phyloP scores from a whole-genome alignment of 768 basidiomycete species.

The Termitomyces sp. region DNA sequence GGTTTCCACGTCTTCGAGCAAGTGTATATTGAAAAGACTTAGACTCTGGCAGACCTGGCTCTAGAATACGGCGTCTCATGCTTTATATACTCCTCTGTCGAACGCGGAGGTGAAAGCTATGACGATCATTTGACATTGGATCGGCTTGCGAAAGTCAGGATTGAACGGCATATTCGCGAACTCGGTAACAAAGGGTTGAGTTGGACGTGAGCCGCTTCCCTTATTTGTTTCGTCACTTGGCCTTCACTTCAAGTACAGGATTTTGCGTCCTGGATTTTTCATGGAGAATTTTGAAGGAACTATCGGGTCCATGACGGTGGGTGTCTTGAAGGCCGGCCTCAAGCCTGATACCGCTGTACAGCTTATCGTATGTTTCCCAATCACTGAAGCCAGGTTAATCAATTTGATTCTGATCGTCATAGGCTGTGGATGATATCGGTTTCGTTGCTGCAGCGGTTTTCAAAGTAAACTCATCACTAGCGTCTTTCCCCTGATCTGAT shows the following conservation, averaged over 20 bases:
- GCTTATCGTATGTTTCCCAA: conserved; percentile 25
- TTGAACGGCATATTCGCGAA: conserved; percentile 30
- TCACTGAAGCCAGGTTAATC: neutral
- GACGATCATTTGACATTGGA: conserved; percentile 25
- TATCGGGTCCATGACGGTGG: conserved; percentile 29
- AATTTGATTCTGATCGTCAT: neutral
- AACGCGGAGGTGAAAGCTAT: conserved; percentile 30
- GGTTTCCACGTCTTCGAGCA: neutral
- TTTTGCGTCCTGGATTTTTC: conserved; percentile 37
- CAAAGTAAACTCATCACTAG: conserved; percentile 13
- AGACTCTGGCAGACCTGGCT: conserved; percentile 32
- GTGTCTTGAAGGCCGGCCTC: conserved; percentile 28
- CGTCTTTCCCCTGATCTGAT: neutral
- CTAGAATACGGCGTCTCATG: conserved; percentile 28
- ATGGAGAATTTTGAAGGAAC: conserved; percentile 38
- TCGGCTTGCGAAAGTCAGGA: conserved; percentile 28
- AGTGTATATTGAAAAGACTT: neutral
- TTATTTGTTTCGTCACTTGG: neutral
- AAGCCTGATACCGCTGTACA: conserved; percentile 26
- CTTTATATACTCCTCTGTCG: conserved; percentile 33
- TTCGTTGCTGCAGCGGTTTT: conserved; percentile 28
- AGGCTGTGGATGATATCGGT: conserved; percentile 31
- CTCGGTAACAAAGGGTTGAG: conserved; percentile 24
- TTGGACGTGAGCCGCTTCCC: conserved; percentile 30
- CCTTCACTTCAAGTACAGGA: conserved; percentile 15